Evolutionary conservation across 148 eudicot genomes (phyloP), one percentile per base, ranked within the genome.

Genomic region (Beta vulgaris): DNA sequence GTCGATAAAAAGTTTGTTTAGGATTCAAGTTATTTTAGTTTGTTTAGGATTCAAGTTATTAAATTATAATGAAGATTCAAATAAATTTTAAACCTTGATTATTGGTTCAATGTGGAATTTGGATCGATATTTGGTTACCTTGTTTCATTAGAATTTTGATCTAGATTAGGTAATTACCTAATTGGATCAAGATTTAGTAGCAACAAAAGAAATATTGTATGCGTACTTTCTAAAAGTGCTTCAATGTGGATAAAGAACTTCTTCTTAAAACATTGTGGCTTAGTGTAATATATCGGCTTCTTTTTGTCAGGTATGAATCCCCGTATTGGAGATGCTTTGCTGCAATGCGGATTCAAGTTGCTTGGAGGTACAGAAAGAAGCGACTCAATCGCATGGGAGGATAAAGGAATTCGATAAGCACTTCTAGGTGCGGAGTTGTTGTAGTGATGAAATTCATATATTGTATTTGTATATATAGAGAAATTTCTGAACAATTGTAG

Each of bases 311-410:
- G 81, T 89, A 91, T 26, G 89, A 85, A 59, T 90, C 97, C 21
- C 94, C 97, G 16, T 87, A 92, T 72, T 90, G 91, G 92, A 87
- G 94, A 75, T 76, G 81, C 74, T 61, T 81, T 26, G 97, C 94
- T 77, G 91, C 94, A 14, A 74, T 78, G 1, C 81, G 80, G 6
- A 92, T 92, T 55, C 97, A 92, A 83, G 97, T 88, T 65, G 87
- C 87, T 34, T 92, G 94, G 94, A 84, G 97, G 70, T 87, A 92
- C 74, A 77, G 86, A 73, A 88, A 90, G 86, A 92, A 90, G 79
- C 78, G 87, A 42, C 73, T 86, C 10, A 73, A 63, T 43, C 86
- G 86, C 43, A 69, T 36, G 14, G 57, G 57, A 29, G n/a, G 43
- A 59, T 63, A 19, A 7, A 63, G 35, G 15, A 11, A 36, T n/a